phyloP scores from a whole-genome alignment of 1,139 yeast species.

The Sugiyamaella sp. region DNA sequence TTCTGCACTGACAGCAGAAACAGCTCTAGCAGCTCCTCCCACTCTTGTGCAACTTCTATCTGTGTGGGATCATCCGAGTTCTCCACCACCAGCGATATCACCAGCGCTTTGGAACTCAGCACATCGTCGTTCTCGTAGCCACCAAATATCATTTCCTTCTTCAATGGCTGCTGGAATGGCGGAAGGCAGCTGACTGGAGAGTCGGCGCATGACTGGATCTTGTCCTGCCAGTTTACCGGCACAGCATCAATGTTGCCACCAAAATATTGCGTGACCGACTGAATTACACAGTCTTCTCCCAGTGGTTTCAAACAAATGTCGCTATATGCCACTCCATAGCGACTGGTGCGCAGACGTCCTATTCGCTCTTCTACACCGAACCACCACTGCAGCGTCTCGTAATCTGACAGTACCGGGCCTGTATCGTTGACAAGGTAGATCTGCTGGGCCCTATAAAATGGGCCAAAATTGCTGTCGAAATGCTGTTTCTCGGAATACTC shows the following conservation, averaged over 20 bases:
- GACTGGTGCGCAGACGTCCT: slow-evolving; percentile 32
- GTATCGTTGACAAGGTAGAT: slow-evolving; percentile 72
- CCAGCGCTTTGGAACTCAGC: slow-evolving; percentile 66
- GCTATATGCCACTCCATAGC: slow-evolving; percentile 43
- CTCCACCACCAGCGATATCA: slow-evolving; percentile 66
- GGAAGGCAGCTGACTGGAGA: slow-evolving; percentile 93
- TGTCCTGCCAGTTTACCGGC: slow-evolving; percentile 58
- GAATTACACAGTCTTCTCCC: slow-evolving; percentile 76
- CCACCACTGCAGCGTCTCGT: slow-evolving; percentile 86
- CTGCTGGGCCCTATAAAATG: slow-evolving; percentile 89
- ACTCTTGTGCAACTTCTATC: slow-evolving; percentile 52
- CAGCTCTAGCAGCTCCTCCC: slow-evolving; percentile 66
- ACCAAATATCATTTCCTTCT: slow-evolving; percentile 70
- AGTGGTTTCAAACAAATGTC: slow-evolving; percentile 84
- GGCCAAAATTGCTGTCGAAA: slow-evolving; percentile 84
- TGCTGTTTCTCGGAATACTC: slow-evolving; percentile 68
- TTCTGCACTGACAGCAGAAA: slow-evolving; percentile 53
- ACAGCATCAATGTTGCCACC: slow-evolving; percentile 61
- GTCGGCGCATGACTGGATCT: slow-evolving; percentile 61
- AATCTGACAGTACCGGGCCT: slow-evolving; percentile 58
- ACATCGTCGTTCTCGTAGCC: slow-evolving; percentile 52
- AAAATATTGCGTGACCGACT: slow-evolving; percentile 88
- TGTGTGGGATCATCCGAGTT: slow-evolving; percentile 50
- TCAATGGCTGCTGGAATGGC: slow-evolving; percentile 85
- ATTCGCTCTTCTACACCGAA: slow-evolving; percentile 69